phyloP scores from a whole-genome alignment of 331 rosid genomes.

The Malus hybrid region DNA sequence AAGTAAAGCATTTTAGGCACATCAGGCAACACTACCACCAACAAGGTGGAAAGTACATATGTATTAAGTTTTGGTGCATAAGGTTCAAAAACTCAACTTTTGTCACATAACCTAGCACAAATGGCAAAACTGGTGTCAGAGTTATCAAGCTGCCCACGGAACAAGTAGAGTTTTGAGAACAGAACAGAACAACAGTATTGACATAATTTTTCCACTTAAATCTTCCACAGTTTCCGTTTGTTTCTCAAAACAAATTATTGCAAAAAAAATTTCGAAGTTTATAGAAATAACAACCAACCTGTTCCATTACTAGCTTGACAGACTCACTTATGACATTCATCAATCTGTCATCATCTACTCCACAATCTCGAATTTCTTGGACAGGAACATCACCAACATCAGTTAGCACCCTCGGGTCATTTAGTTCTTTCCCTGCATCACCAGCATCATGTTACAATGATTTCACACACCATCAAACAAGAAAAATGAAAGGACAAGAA shows the following conservation, averaged over 20 bases:
- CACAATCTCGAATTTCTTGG: constrained; percentile 93
- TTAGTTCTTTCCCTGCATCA: constrained; percentile 65
- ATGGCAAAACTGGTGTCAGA: background rate
- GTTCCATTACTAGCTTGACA: constrained; percentile 91
- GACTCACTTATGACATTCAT: constrained; percentile 86
- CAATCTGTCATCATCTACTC: constrained; percentile 77
- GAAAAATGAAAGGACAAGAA: background rate
- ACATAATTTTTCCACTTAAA: background rate
- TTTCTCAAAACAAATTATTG: background rate
- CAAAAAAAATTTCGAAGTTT: background rate
- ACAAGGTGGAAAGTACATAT: no score
- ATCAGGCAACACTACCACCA: no score
- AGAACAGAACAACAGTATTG: background rate
- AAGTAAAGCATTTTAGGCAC: background rate
- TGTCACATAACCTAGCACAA: background rate
- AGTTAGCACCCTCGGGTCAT: constrained; percentile 76
- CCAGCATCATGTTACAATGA: background rate
- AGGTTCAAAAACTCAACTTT: background rate
- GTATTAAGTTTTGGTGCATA: no score
- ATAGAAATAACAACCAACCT: constrained; percentile 35
- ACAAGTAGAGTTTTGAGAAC: background rate
- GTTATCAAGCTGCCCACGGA: background rate
- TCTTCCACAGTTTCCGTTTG: background rate
- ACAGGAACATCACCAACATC: constrained; percentile 99
- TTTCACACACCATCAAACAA: background rate